Evolutionary conservation across 306 rosid species (phyloP), one percentile per base, ranked within the genome.

Genomic region (Dicorynia guianensis): DNA sequence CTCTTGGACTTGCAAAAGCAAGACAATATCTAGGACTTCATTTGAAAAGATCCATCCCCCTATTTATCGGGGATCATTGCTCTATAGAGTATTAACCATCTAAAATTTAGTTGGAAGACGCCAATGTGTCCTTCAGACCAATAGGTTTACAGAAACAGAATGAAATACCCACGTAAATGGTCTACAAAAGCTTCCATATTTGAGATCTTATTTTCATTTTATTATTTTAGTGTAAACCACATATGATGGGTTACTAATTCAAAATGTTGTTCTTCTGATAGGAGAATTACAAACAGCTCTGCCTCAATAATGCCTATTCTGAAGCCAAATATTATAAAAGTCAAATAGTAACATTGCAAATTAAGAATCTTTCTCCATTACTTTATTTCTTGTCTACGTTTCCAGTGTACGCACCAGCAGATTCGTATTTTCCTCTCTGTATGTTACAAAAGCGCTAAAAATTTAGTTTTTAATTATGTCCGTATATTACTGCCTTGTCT

Each of bases 61-160:
- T 76, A 33, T 57, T 62, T 48, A 15, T 39, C 2, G 4, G 17
- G 58, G 50, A 5, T 62, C 48, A 6, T 40, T 40, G 33, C 25
- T 33, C 19, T 11, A 39, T 15, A 39, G 17, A 15, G 6, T 39
- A 17, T 60, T 49, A 60, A 42, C 60, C 30, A 63, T 63, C 34
- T 42, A 44, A 70, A 35, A 63, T 61, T 78, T 67, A 18, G 61
- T 71, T 35, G 9, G 57, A 64, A 55, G 19, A 43, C 35, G 70
- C 33, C 36, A 30, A 5, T 20, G 43, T 44, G 44, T 54, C 47
- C 49, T 33, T 57, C 58, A 19, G 25, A 56, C 55, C 3, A 64
- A 57, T 15, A 11, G 54, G 63, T 47, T 56, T 58, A 15, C 62
- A 11, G 17, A 17, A 48, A 48, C 19, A 39, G 58, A 34, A 66